A percentile compares a stretch with the other conserved stretches of the same genome.
Evolutionary conservation across 164 flowering plant genomes (phyloP).

Genomic region (Nymphaea colorata): DNA sequence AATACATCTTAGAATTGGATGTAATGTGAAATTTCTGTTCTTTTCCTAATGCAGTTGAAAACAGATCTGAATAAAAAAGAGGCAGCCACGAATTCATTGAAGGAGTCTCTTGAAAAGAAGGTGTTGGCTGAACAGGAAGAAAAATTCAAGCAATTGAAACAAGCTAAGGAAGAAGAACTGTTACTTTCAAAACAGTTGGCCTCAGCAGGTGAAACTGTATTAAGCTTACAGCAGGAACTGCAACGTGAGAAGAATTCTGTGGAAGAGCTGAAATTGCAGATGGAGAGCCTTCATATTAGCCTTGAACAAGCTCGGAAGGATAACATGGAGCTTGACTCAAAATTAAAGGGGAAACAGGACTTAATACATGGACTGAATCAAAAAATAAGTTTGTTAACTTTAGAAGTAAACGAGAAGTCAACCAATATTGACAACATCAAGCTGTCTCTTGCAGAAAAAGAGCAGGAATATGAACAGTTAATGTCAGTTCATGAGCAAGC

Average conservation of each 20-base stretch:
- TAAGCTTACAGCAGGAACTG: conserved; percentile 42
- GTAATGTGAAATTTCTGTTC: not conserved
- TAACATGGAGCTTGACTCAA: conserved; percentile 37
- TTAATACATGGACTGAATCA: conserved; percentile 39
- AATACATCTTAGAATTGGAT: not conserved
- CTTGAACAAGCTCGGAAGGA: conserved; percentile 32
- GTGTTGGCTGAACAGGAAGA: conserved; percentile 27
- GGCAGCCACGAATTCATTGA: conserved; percentile 18
- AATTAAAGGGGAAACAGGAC: conserved; percentile 43
- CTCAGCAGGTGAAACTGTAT: conserved; percentile 30
- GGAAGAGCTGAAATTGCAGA: conserved; percentile 39
- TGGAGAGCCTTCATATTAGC: conserved; percentile 27
- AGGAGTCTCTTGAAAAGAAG: conserved; percentile 21
- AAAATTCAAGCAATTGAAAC: conserved; percentile 12
- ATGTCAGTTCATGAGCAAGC: conserved; percentile 30
- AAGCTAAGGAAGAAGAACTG: conserved; percentile 26
- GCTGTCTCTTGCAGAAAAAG: conserved; percentile 21
- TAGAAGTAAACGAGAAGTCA: conserved; percentile 29
- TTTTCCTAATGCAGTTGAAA: conserved; percentile 40
- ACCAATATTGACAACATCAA: not conserved
- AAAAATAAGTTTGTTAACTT: conserved; percentile 34
- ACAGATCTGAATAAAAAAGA: conserved; percentile 41
- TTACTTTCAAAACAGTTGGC: conserved; percentile 24
- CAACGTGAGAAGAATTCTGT: conserved; percentile 38
- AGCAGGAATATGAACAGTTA: conserved; percentile 32